Base-by-base conservation (phyloP, 2,329 filamentous ascomycete species). In the Hypoxylon sp. region DNA sequence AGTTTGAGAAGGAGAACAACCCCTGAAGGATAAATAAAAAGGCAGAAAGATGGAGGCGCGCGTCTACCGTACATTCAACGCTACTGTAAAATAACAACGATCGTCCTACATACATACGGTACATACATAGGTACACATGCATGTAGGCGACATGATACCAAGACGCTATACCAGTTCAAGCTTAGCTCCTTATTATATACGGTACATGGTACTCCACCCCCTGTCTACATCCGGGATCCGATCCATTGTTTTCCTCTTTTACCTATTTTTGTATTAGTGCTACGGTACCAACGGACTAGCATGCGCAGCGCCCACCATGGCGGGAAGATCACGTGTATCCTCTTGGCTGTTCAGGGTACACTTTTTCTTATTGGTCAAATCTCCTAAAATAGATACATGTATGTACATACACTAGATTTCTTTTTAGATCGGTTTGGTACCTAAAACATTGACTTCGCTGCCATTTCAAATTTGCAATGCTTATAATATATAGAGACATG, bases 321-420 rank as follows among this genome's bases (percentile, higher is more conserved):
- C 67, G 67, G 71, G 63, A 67, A 63, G 63, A 70, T 72, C 71
- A 73, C 71, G 71, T 73, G 71, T 55, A 51, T 63, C 42, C 17
- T 58, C 62, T 71, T 69, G 69, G 66, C 64, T 50, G 24, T 60
- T 47, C 42, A 61, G 63, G 60, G 47, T 59, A 2, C 8, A 19
- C 53, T 58, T 48, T 33, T n/a, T 68, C 57, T 44, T 51, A 71
- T 73, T 73, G 50, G 69, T 19, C 29, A 44, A 13, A 55, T 51
- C 5, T 59, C 53, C 60, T 44, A 54, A 54, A 66, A 68, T 59
- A 64, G 58, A 60, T 26, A 22, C 19, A 1, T 22, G 3, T 3
- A 22, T 22, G 19, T 22, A 22, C 19, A 22, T 22, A 22, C 19
- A 22, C 19, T 22, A 54, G 37, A 17, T 47, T 47, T 53, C 59